Base-by-base conservation (phyloP, 345 rosid genomes). In the Salix exigua region DNA sequence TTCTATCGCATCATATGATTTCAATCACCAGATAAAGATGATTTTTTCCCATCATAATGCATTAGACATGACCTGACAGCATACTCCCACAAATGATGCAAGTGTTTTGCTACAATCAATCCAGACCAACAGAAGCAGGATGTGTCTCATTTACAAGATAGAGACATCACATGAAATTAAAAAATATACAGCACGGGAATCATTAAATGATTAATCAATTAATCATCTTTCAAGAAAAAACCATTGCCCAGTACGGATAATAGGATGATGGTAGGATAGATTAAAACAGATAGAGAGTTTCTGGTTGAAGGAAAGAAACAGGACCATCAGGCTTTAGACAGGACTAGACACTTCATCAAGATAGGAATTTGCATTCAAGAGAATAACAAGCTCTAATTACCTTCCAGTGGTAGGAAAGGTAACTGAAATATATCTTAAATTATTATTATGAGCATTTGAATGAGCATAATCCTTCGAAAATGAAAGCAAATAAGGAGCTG, bases 401-500 rank as follows among this genome's bases (percentile, higher is more conserved):
- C 72, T 53, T 60, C 25, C 58, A 44, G 70, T 51, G 78, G 51
- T 68, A 70, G 37, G 50, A 31, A 66, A 60, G 50, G 23, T 23
- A 50, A 75, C 31, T 0, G 46, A 76, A 62, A 68, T 75, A 75
- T 66, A 31, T 44, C 40, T 44, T 38, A 64, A 68, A 68, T 11
- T 18, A 19, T 13, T 19, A 28, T 18, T 14, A 72, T 58, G 63
- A 78, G 37, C 30, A 78, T 31, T 68, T 25, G 51, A 75, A 72
- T 13, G 38, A 77, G 33, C 74, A 81, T 10, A 18, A 33, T 40
- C 5, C n/a, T 9, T 65, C 35, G 53, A 69, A 79, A 77, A 70
- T 62, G 60, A 71, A 70, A 18, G 55, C 17, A 50, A 72, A 58
- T 38, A 73, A 75, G 55, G 73, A 53, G 78, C 92, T 79, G 72